Base-by-base conservation (phyloP, 306 rosid species). In the Prosopis cineraria region DNA sequence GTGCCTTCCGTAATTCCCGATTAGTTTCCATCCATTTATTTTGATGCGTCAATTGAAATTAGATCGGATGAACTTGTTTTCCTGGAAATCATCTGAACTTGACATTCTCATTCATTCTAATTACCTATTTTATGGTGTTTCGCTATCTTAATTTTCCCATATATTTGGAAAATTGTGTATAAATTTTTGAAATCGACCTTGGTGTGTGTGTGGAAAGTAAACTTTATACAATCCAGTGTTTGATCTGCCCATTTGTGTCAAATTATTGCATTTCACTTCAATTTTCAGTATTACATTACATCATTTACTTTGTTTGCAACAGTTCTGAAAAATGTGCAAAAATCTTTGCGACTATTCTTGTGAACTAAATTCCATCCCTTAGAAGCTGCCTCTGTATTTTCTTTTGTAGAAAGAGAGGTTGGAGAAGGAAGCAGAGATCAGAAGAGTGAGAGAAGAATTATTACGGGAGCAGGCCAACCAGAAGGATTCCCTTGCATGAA, bases 351-450 rank as follows among this genome's bases (percentile, higher is more conserved):
- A 12, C n/a, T 37, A 10, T 33, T 45, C 29, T 10, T 37, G 55
- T 74, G 50, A 50, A 62, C 4, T 16, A 33, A 16, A 65, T 55
- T 36, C 44, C 41, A 73, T 6, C 17, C 75, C 20, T 52, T 22
- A 72, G 16, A 52, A 34, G 62, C 24, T 66, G 36, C 17, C 12
- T 40, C 16, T 52, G 59, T 64, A 8, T 71, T 25, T 6, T 62
- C 24, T 56, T 47, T 62, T 76, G 78, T 71, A 96, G 99, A 36
- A 14, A 73, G 99, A 96, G 81, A 91, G 96, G 79, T 16, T 84
- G 81, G 98, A 93, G 85, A 90, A 66, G 84, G 93, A 91, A 84
- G 91, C 87, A 24, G 99, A 93, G 95, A 81, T 96, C 79, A 85
- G 86, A 84, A 91, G 93, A 69, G 96, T 90, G 44, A 88, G 98